Conservation (phyloP, 1,139 yeast genomes). For the Barnettozyma hawaiiensis region DNA sequence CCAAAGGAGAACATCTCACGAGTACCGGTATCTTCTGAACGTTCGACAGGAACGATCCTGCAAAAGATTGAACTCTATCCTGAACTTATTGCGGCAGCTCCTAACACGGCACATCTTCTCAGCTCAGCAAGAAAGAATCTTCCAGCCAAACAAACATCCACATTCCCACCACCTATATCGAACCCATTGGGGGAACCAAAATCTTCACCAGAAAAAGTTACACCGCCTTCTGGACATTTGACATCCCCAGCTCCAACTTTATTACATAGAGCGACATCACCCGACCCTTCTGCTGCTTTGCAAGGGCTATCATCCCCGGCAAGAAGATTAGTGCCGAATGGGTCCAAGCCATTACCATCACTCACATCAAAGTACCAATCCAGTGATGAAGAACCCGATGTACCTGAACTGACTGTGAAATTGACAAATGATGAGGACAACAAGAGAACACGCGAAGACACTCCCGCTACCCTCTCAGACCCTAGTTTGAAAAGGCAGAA, state of each 20-base stretch:
- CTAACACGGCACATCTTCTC: background rate
- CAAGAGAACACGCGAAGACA: background rate
- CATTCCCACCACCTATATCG: background rate
- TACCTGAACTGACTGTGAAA: slow-evolving; percentile 13
- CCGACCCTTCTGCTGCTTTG: background rate
- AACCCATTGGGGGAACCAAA: background rate
- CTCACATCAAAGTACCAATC: slow-evolving; percentile 10
- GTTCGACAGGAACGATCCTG: slow-evolving; percentile 3
- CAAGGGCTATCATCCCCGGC: slow-evolving; percentile 6
- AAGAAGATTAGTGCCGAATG: slow-evolving; percentile 2
- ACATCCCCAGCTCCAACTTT: background rate
- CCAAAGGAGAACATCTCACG: slow-evolving; percentile 14
- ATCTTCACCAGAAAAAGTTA: background rate
- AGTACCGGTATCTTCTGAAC: background rate
- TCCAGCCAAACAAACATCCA: background rate
- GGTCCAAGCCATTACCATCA: background rate
- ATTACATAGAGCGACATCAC: background rate
- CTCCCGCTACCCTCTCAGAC: background rate
- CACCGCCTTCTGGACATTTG: background rate
- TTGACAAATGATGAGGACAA: background rate
- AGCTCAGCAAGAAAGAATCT: background rate
- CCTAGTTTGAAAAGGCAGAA: background rate
- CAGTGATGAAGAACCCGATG: slow-evolving; percentile 15
- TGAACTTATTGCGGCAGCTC: no score
- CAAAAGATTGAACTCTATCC: slow-evolving; percentile 9